Conservation (phyloP, 73 alveolate genomes). For the Symbiodinium natans region DNA sequence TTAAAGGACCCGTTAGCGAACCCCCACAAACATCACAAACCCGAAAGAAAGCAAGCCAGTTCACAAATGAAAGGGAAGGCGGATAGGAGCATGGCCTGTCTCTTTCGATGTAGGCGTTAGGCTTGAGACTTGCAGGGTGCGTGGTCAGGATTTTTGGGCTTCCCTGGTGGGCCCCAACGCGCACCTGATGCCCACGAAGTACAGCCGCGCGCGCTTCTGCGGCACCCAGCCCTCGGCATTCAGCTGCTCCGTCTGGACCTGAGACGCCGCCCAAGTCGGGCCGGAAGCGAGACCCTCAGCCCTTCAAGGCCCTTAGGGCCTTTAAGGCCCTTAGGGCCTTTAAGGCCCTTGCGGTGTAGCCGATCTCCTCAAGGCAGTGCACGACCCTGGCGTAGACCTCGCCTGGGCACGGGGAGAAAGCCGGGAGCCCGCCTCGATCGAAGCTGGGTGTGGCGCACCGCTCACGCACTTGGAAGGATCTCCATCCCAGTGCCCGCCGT, state of each 20-base stretch:
- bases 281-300: too few relatives aligned
- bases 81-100: too few relatives aligned
- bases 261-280: background rate
- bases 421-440: background rate
- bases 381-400: slow-evolving; percentile 68
- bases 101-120: too few relatives aligned
- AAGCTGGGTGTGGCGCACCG: background rate
- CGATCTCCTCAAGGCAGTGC: slow-evolving; percentile 22
- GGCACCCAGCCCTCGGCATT: slow-evolving; percentile 52
- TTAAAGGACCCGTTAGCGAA: too few relatives aligned
- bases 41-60: too few relatives aligned
- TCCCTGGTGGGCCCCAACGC: background rate
- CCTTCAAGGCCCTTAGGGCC: too few relatives aligned
- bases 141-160: too few relatives aligned
- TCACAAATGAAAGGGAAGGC: too few relatives aligned
- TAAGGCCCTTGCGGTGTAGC: background rate
- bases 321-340: too few relatives aligned
- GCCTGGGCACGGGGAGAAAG: slow-evolving; percentile 5
- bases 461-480: slow-evolving; percentile 48
- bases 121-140: too few relatives aligned
- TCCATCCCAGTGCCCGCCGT: slow-evolving; percentile 80
- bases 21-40: too few relatives aligned
- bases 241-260: slow-evolving; percentile 10
- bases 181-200: slow-evolving; percentile 77
- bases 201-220: slow-evolving; percentile 62